Percentiles rank a stretch among this genome's conserved stretches.
Evolutionary conservation across 352 stramenopile species (phyloP).

Genomic region (Globisporangium recalcitrans): DNA sequence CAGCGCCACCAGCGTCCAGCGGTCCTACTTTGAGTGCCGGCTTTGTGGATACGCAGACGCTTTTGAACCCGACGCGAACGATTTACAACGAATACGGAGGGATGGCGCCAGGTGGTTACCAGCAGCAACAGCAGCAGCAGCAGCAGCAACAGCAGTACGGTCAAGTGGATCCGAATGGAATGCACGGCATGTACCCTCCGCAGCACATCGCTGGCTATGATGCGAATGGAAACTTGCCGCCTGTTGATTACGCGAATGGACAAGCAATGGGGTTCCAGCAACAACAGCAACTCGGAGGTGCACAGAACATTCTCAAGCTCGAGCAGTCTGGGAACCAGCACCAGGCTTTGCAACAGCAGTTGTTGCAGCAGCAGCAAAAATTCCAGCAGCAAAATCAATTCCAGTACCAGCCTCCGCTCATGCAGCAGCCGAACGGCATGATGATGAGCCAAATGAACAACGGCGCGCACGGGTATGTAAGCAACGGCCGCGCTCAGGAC

Average conservation of each 20-base stretch:
- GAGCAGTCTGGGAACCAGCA: conserved; percentile 36
- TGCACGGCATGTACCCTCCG: conserved; percentile 27
- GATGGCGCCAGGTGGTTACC: conserved; percentile 18
- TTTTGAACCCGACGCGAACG: conserved; percentile 52
- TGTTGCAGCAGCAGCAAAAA: conserved; percentile 50
- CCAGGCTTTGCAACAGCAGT: conserved; percentile 45
- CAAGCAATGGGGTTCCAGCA: conserved; percentile 21
- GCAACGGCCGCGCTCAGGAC: conserved; percentile 13
- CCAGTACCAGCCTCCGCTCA: conserved; percentile 47
- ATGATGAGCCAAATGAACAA: conserved; percentile 23
- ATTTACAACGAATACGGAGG: conserved; percentile 45
- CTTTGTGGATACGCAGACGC: conserved; percentile 64
- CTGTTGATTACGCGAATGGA: conserved; percentile 30
- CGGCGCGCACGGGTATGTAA: conserved; percentile 22
- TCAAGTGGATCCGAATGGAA: conserved; percentile 22
- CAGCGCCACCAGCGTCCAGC: conserved; percentile 1
- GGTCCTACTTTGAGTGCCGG: conserved; percentile 22
- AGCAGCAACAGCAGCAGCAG: conserved; percentile 22
- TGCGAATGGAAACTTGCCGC: conserved; percentile 12
- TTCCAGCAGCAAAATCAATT: conserved; percentile 45
- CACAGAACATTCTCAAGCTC: conserved; percentile 27
- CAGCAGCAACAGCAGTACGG: conserved; percentile 21
- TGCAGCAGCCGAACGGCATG: conserved; percentile 40
- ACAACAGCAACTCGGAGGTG: conserved; percentile 16
- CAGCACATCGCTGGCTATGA: conserved; percentile 8